Percentiles rank a stretch among this genome's conserved stretches.
These are phyloP conservation scores for Hevea brasiliensis DNA, from an alignment of 345 rosid species.

Conservation along the genomic window DNA sequence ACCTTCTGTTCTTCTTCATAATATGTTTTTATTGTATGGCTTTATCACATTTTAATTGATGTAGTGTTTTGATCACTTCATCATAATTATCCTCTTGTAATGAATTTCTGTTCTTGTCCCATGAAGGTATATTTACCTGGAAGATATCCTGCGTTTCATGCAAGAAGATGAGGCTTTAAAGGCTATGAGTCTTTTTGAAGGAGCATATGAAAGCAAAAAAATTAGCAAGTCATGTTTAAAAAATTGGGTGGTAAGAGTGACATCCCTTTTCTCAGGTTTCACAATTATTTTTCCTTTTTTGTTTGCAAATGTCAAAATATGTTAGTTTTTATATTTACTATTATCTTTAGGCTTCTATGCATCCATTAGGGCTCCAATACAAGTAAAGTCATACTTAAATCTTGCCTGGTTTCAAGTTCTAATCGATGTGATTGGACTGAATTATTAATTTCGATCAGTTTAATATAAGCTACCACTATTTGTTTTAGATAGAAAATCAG, in stretches of 20 bases:
- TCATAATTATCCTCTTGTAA: neutral
- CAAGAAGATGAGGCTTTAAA: constrained; percentile 33
- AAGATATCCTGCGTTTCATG: constrained; percentile 36
- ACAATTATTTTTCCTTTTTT: neutral
- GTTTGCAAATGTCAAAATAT: neutral
- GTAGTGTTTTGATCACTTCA: neutral
- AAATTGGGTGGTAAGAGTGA: constrained; percentile 40
- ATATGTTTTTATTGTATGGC: neutral
- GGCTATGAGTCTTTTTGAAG: constrained; percentile 32
- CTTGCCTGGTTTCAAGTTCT: neutral
- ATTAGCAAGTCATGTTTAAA: constrained; percentile 34
- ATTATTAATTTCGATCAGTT: neutral
- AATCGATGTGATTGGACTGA: neutral
- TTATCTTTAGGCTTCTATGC: no score
- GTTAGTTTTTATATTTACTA: no score
- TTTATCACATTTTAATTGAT: neutral
- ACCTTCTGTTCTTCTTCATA: neutral
- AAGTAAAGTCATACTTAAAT: neutral
- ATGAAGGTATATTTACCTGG: constrained; percentile 27
- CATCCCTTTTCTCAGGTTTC: no score
- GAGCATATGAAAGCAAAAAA: constrained; percentile 32
- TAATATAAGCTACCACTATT: no score
- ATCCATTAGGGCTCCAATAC: neutral
- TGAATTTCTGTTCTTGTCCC: neutral
- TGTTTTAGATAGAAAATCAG: neutral